Conservation (phyloP, 768 basidiomycete species). For the Rhodotorula paludigena region DNA sequence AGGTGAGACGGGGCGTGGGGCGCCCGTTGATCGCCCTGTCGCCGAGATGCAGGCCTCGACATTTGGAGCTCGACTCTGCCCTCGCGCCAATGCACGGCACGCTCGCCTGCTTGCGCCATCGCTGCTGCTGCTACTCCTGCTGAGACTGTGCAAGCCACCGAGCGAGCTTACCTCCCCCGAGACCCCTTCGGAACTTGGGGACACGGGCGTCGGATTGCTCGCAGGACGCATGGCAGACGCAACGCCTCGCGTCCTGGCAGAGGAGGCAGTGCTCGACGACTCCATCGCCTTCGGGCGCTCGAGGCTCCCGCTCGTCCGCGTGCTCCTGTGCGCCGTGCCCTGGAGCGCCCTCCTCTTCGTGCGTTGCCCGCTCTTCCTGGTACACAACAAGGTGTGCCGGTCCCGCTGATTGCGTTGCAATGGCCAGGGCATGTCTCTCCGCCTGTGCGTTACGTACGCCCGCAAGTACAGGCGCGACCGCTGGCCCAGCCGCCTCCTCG, state of each 20-base stretch:
- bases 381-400: too few species aligned
- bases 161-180: too few species aligned
- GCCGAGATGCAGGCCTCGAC: too few species aligned
- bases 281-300: not conserved
- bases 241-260: not conserved
- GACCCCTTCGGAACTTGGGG: too few species aligned
- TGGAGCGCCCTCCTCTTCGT: not conserved
- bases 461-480: not conserved
- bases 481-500: not conserved
- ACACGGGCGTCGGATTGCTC: too few species aligned
- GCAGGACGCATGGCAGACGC: not conserved
- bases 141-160: too few species aligned
- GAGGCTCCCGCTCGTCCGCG: not conserved
- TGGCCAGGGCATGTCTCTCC: not conserved
- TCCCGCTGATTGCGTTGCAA: not conserved
- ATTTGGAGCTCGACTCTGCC: too few species aligned
- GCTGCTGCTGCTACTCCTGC: too few species aligned
- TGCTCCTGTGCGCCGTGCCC: not conserved
- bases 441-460: not conserved
- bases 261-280: not conserved
- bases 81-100: too few species aligned
- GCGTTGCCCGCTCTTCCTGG: not conserved
- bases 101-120: too few species aligned
- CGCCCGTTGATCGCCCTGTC: too few species aligned
- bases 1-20: too few species aligned